Conservation (phyloP, 208 protist genomes). For the Borovskyia barvae region DNA sequence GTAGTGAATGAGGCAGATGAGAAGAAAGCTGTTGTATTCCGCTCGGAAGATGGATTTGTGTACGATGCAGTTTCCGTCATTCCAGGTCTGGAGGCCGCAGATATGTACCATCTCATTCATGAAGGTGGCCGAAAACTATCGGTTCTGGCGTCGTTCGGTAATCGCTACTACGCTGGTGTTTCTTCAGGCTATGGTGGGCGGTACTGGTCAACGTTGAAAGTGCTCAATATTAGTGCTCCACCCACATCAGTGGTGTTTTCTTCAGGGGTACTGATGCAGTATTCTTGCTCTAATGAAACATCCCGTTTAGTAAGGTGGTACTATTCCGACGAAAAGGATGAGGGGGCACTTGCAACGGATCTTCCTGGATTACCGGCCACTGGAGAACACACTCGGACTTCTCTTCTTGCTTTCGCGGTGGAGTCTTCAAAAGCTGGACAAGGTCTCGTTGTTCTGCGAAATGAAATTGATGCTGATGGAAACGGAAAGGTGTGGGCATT, state of each 20-base stretch:
- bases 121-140: constrained; percentile 16
- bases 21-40: constrained; percentile 17
- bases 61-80: constrained; percentile 22
- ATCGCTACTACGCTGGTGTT: constrained; percentile 13
- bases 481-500: constrained; percentile 6
- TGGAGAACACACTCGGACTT: neutral
- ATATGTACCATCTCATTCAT: constrained; percentile 15
- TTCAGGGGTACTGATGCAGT: constrained; percentile 29
- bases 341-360: neutral
- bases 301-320: constrained; percentile 15
- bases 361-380: neutral
- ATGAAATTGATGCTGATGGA: neutral
- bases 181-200: constrained; percentile 38
- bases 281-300: constrained; percentile 30
- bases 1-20: constrained; percentile 23
- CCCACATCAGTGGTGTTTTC: constrained; percentile 28
- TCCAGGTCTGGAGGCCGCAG: neutral
- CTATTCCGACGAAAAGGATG: constrained; percentile 3
- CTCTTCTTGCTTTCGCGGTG: constrained; percentile 11
- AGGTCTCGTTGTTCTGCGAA: constrained; percentile 19
- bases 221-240: constrained; percentile 32
- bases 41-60: constrained; percentile 38
- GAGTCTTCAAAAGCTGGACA: neutral
- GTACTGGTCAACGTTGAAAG: constrained; percentile 36
- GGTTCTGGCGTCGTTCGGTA: constrained; percentile 17